A percentile compares a stretch with the other conserved stretches of the same genome.
These are phyloP conservation scores for Aspergillus sp. DNA, from an alignment of 2,329 filamentous ascomycete genomes.

Conservation along the genomic window DNA sequence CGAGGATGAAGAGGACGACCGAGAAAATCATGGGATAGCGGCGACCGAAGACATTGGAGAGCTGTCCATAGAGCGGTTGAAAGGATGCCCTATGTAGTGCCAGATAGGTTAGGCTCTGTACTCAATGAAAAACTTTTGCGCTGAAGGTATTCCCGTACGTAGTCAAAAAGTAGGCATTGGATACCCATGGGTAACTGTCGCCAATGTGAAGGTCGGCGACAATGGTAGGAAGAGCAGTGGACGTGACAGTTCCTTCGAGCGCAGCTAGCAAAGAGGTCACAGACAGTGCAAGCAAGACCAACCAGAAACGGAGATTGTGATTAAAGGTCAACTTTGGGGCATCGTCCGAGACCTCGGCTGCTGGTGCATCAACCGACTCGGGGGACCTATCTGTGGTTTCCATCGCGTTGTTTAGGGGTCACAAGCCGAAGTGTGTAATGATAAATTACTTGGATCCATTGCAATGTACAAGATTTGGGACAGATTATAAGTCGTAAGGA, in stretches of 20 bases:
- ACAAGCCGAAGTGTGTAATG: too few species aligned
- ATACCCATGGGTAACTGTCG: slow-evolving; percentile 35
- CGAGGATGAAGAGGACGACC: slow-evolving; percentile 49
- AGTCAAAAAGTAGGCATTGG: slow-evolving; percentile 11
- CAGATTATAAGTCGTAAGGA: too few species aligned
- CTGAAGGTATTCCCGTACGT: neutral
- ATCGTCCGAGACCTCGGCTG: neutral
- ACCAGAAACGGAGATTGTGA: neutral
- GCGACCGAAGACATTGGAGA: slow-evolving; percentile 54
- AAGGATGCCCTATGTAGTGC: slow-evolving; percentile 21
- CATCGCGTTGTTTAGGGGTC: too few species aligned
- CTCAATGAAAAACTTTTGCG: too few species aligned
- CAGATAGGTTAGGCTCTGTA: too few species aligned
- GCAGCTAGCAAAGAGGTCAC: slow-evolving; percentile 30
- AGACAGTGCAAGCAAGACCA: slow-evolving; percentile 7
- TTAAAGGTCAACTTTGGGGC: neutral
- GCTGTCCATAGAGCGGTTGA: slow-evolving; percentile 52
- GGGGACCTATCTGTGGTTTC: too few species aligned
- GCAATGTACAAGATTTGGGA: too few species aligned
- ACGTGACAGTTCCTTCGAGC: slow-evolving; percentile 39
- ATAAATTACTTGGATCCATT: too few species aligned
- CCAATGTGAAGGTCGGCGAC: slow-evolving; percentile 27
- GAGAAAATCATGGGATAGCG: slow-evolving; percentile 40
- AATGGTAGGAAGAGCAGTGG: slow-evolving; percentile 43
- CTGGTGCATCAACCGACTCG: too few species aligned